Conservation (phyloP, 495 filamentous ascomycete species). For the Xeromyces bisporus region DNA sequence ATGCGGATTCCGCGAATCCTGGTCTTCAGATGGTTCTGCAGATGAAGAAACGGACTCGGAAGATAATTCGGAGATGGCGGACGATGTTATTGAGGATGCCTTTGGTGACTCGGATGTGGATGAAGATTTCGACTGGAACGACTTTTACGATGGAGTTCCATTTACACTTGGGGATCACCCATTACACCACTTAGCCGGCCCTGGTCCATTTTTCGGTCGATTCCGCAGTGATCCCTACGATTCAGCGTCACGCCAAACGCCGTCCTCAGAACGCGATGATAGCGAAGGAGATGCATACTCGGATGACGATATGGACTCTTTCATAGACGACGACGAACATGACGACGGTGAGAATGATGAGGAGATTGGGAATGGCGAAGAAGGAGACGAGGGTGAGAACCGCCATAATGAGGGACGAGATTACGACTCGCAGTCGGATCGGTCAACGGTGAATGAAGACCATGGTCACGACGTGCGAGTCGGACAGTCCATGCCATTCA, state of each 20-base stretch:
- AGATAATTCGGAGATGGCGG: slow-evolving; percentile 18
- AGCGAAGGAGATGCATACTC: slow-evolving; percentile 18
- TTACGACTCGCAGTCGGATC: slow-evolving; percentile 13
- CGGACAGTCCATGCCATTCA: too few species aligned
- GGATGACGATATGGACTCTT: slow-evolving; percentile 22
- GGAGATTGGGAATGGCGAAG: slow-evolving; percentile 2
- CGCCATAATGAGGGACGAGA: slow-evolving; percentile 9
- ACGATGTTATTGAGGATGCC: slow-evolving; percentile 19
- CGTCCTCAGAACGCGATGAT: slow-evolving; percentile 5
- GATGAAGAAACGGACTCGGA: slow-evolving; percentile 14
- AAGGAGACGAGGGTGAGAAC: slow-evolving; percentile 5
- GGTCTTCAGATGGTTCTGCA: slow-evolving; percentile 10
- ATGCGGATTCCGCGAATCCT: slow-evolving; percentile 35
- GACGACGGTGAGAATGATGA: slow-evolving; percentile 4
- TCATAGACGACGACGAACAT: slow-evolving; percentile 24
- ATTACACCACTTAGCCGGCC: slow-evolving; percentile 1
- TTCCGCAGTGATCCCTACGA: neutral
- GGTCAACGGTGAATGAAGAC: slow-evolving; percentile 15
- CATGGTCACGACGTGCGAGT: slow-evolving; percentile 3
- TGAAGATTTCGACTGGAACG: slow-evolving; percentile 9
- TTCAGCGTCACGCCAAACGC: neutral
- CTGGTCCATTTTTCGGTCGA: neutral
- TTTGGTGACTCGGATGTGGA: slow-evolving; percentile 16
- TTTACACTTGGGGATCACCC: slow-evolving; percentile 4
- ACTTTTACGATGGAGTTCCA: slow-evolving; percentile 7